Base-by-base conservation (phyloP, 2,329 filamentous ascomycete genomes). In the Fusarium continuum region DNA sequence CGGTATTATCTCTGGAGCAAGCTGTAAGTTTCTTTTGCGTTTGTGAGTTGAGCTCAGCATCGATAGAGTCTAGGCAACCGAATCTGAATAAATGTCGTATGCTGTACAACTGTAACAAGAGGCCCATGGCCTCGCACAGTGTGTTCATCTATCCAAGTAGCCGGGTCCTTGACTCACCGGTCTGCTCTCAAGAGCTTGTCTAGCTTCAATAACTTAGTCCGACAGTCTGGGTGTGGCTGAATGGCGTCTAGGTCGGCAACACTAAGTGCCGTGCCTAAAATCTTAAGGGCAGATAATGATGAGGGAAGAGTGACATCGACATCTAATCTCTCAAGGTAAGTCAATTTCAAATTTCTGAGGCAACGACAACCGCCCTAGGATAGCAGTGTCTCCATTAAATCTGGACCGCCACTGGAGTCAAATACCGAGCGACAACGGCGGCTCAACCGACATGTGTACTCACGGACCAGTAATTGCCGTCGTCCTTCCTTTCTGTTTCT, bases 161-260 rank as follows among this genome's bases (percentile, higher is more conserved):
- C 16, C 20, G 55, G 56, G 48, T 47, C 31, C 22, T 41, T 54
- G 35, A 53, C 25, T 60, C 35, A 61, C 36, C 25, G 29, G 36
- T 26, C 40, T 41, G 44, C 22, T 47, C 38, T 31, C 38, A 38
- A 44, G 39, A 52, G 40, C 31, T 41, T 52, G 41, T 34, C 19
- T 61, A 46, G 55, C 36, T 59, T 47, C 38, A 38, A 39, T n/a
- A 52, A 43, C 44, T 22, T 48, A 61, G 56, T 60, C 56, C 55
- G 48, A 55, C 55, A 60, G 56, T 47, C 35, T 61, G 55, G 55
- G 28, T 55, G 55, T 60, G 56, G 56, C 56, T 61, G 40, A 41
- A 60, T 41, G 56, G 56, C 47, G 55, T 32, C 17, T 35, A 60
- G 55, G 32, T 46, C 34, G 23, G 46, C 57, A 58, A 34, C 17